These are phyloP conservation scores for Xylaria acuta DNA, from an alignment of 495 filamentous ascomycete species.

Conservation along the genomic window DNA sequence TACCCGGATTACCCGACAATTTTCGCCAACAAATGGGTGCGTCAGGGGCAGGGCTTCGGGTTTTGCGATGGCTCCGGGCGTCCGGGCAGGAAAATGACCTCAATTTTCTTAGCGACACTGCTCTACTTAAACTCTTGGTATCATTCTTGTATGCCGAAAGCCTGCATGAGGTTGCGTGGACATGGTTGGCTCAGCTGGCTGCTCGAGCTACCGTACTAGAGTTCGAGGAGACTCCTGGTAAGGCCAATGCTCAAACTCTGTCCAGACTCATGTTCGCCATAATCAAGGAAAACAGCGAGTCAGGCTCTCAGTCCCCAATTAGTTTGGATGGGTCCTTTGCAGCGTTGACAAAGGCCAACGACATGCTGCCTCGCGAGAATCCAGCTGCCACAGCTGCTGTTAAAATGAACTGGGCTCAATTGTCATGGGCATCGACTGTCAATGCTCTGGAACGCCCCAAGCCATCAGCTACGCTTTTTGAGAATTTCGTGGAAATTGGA, in stretches of 20 bases:
- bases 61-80: conserved; percentile 59
- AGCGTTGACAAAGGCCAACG: conserved; percentile 40
- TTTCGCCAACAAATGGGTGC: conserved; percentile 41
- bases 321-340: conserved; percentile 46
- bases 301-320: conserved; percentile 12
- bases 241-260: conserved; percentile 15
- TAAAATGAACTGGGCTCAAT: conserved; percentile 33
- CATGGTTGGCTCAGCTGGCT: conserved; percentile 48
- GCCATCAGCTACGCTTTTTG: conserved; percentile 45
- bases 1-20: conserved; percentile 34
- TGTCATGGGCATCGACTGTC: conserved; percentile 46
- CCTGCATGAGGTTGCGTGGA: conserved; percentile 49
- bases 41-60: conserved; percentile 49
- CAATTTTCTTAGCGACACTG: conserved; percentile 40
- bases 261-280: conserved; percentile 37
- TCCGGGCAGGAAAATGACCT: conserved; percentile 50
- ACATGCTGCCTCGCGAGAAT: conserved; percentile 33
- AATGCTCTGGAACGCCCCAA: conserved; percentile 36
- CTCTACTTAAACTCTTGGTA: conserved; percentile 45
- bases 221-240: neutral
- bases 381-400: conserved; percentile 20
- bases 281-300: conserved; percentile 31
- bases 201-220: conserved; percentile 24
- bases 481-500: conserved; percentile 46
- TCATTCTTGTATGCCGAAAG: conserved; percentile 60